Base-by-base conservation (phyloP, 2,329 filamentous ascomycete species). In the Pseudonectria foliicola region DNA sequence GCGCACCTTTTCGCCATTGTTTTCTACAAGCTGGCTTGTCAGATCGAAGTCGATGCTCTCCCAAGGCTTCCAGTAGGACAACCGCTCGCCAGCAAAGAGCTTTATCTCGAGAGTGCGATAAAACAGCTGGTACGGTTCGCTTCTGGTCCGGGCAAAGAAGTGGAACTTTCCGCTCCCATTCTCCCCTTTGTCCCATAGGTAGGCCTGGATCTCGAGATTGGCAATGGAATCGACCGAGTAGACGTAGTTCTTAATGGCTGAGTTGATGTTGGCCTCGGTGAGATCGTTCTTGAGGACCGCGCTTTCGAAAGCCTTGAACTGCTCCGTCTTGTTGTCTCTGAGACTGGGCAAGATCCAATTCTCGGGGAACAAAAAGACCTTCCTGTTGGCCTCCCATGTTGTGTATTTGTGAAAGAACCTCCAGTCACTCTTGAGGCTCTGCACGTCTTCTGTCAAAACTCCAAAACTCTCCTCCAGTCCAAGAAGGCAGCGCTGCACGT, bases 401-500 rank as follows among this genome's bases (percentile, higher is more conserved):
- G 11, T 26, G 12, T 38, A 34, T n/a, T n/a, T n/a, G n/a, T n/a
- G n/a, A n/a, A n/a, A n/a, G n/a, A n/a, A n/a, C n/a, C n/a, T n/a
- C n/a, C n/a, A n/a, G n/a, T n/a, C n/a, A n/a, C n/a, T n/a, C n/a
- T n/a, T n/a, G n/a, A n/a, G n/a, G n/a, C n/a, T n/a, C n/a, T n/a
- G n/a, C n/a, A n/a, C n/a, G n/a, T n/a, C n/a, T n/a, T n/a, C n/a
- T n/a, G n/a, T n/a, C n/a, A n/a, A n/a, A n/a, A n/a, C n/a, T n/a
- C n/a, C n/a, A n/a, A n/a, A n/a, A n/a, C n/a, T n/a, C n/a, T n/a
- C n/a, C 15, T 45, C 43, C 10, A 36, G 13, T 1, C 37, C 41
- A 3, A 43, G 31, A 10, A 46, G 24, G 24, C 39, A 42, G 5
- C 44, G 25, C 31, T 42, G 44, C 12, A 40, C 37, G 27, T 37